A percentile compares a stretch with the other conserved stretches of the same genome.
phyloP scores from a whole-genome alignment of 345 rosid genomes.

The Ceriops zippeliana region DNA sequence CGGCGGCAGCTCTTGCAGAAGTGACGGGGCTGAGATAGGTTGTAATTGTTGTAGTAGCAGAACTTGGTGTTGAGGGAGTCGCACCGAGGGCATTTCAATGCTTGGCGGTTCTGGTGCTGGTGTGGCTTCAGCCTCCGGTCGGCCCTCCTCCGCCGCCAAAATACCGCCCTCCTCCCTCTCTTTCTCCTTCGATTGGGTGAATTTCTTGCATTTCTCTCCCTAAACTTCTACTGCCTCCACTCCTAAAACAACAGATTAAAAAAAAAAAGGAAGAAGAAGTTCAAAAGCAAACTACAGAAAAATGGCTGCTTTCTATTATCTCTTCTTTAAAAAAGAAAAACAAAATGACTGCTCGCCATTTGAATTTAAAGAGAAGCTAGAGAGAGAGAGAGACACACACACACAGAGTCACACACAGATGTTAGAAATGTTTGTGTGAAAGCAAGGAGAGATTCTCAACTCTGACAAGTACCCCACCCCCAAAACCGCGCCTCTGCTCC shows the following conservation, averaged over 20 bases:
- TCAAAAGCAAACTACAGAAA: no score
- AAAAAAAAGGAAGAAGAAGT: no score
- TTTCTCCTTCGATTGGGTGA: constrained; percentile 39
- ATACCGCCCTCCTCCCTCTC: constrained; percentile 35
- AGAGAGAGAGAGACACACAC: no score
- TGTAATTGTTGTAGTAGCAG: constrained; percentile 97
- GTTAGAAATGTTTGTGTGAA: background rate
- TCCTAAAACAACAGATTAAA: background rate
- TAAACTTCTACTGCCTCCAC: background rate
- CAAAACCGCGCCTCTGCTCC: constrained; percentile 12
- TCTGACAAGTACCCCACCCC: constrained; percentile 30
- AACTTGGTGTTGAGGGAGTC: constrained; percentile 87
- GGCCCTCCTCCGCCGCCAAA: constrained; percentile 44
- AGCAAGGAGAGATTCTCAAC: background rate
- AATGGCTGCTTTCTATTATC: no score
- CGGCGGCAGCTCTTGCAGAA: constrained; percentile 95
- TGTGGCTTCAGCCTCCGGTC: constrained; percentile 74
- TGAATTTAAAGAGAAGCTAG: no score
- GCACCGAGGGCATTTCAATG: constrained; percentile 92
- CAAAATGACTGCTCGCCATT: no score
- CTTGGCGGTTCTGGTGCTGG: constrained; percentile 59
- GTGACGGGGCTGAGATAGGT: constrained; percentile 98
- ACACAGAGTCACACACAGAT: no score
- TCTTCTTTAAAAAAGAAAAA: no score
- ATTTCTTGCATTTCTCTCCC: constrained; percentile 53